phyloP scores from a whole-genome alignment of 2,329 filamentous ascomycete species.

The Aspergillus candidus region DNA sequence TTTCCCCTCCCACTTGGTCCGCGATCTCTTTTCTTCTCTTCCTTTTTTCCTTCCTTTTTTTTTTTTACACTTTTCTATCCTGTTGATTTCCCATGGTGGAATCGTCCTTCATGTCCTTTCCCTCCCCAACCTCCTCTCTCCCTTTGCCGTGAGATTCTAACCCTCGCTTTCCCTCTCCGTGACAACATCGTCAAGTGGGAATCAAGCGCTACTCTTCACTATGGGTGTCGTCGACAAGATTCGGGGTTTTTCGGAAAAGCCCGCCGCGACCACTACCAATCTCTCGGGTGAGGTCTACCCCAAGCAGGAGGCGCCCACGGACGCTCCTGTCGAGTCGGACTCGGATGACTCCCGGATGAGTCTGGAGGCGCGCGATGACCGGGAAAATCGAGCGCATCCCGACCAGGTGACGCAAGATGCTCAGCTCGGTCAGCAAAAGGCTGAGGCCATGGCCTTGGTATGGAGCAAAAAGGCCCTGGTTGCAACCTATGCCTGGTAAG shows the following conservation, averaged over 20 bases:
- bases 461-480: conserved; percentile 39
- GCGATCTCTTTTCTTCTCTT: neutral
- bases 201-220: neutral
- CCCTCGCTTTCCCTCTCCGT: too few relatives aligned
- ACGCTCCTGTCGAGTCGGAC: conserved; percentile 5
- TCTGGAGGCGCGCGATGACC: conserved; percentile 24
- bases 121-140: too few relatives aligned
- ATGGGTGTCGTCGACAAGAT: conserved; percentile 1
- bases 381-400: conserved; percentile 21
- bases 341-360: conserved; percentile 18
- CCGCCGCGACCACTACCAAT: neutral
- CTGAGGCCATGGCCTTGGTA: conserved; percentile 42
- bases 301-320: conserved; percentile 1
- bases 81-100: neutral
- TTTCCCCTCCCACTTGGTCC: too few relatives aligned
- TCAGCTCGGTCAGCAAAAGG: conserved; percentile 41
- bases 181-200: too few relatives aligned
- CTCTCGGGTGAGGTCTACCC: neutral
- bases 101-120: too few relatives aligned
- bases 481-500: conserved; percentile 30
- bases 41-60: neutral
- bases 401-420: conserved; percentile 23
- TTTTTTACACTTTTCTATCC: neutral
- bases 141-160: too few relatives aligned
- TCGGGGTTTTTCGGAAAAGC: neutral